Evolutionary conservation across 768 basidiomycete species (phyloP), one percentile per base, ranked within the genome.

Genomic region (Lyophyllum semitale): DNA sequence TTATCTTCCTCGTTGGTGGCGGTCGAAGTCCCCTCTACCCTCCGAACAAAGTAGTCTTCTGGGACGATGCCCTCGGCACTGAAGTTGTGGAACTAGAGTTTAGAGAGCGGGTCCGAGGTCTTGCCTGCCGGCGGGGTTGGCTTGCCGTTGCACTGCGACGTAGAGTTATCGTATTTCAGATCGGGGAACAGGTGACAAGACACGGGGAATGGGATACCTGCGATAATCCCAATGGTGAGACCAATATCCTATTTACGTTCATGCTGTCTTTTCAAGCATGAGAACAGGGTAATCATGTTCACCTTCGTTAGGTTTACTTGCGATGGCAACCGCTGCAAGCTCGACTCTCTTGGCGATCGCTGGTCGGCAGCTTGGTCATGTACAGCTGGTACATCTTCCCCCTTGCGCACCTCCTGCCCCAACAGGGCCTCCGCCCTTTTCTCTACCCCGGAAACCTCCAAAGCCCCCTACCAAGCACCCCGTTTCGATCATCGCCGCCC

Each of bases 31-130:
- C 93, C 27, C 81, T 88, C 9, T 95, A 94, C 71, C 90, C 94
- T 26, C 90, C 89, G 26, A 95, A 95, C 73, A 95, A 96, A 74
- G 90, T 95, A 51, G 79, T 95, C 59, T 69, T 96, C 50, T 95
- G 92, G 92, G 89, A 95, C 70, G 93, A 93, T 71, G 81, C 79
- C 3, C 72, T 82, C 3, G 84, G 83, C n/a, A 74, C 76, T 57
- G 90, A 94, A 67, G 88, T 93, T 46, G 91, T 90, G 33, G 92
- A 95, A 68, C 80, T 95, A 55, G 93, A 95, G 72, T 95, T 96
- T 66, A 80, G 89, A 63, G 93, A 94, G 71, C 78, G 80, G 54
- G 92, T 93, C 1, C 79, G 89, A 54, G 91, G 91, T 0, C 70
- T 94, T 45, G 86, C 87, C 4, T 92, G 90, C 66, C 77, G 92